Conservation (phyloP, 2,329 filamentous ascomycete species). For the Monosporascus sp. region DNA sequence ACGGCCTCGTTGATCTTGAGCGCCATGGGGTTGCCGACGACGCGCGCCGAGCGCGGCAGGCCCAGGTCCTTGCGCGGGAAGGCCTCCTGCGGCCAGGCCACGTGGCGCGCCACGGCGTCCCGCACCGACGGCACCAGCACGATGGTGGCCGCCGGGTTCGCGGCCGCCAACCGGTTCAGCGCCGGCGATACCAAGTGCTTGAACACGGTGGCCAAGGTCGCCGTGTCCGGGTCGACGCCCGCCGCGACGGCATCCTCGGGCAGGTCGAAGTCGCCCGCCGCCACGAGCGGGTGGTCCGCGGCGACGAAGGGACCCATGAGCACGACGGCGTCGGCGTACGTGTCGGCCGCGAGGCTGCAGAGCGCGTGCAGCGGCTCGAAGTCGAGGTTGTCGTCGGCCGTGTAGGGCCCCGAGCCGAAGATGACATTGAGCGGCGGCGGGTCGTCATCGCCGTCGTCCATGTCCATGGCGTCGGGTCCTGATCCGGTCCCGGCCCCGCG, state of each 20-base stretch:
- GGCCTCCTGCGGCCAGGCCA: slow-evolving; percentile 57
- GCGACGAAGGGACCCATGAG: slow-evolving; percentile 87
- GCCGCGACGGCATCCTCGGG: slow-evolving; percentile 63
- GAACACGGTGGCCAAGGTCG: slow-evolving; percentile 79
- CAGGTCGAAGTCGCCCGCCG: slow-evolving; percentile 72
- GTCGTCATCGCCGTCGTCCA: slow-evolving; percentile 39
- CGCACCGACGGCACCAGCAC: slow-evolving; percentile 79
- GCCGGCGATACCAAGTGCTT: slow-evolving; percentile 70
- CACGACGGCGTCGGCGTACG: slow-evolving; percentile 71
- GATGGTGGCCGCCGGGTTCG: slow-evolving; percentile 73
- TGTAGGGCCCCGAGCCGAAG: slow-evolving; percentile 83
- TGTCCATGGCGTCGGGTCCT: slow-evolving; percentile 54
- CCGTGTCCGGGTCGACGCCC: slow-evolving; percentile 67
- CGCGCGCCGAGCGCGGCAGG: slow-evolving; percentile 50
- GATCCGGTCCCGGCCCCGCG: slow-evolving; percentile 40
- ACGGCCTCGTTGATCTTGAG: slow-evolving; percentile 83
- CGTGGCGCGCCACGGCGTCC: slow-evolving; percentile 59
- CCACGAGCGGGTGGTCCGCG: slow-evolving; percentile 81
- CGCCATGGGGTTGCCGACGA: slow-evolving; percentile 88
- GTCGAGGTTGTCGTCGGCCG: slow-evolving; percentile 83
- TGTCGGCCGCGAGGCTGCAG: slow-evolving; percentile 69
- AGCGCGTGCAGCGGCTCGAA: slow-evolving; percentile 83
- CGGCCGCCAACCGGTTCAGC: slow-evolving; percentile 62
- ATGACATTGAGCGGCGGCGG: slow-evolving; percentile 69
- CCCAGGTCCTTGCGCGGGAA: slow-evolving; percentile 68